Conservation (phyloP, 2,329 filamentous ascomycete species). For the Fusarium piperis region DNA sequence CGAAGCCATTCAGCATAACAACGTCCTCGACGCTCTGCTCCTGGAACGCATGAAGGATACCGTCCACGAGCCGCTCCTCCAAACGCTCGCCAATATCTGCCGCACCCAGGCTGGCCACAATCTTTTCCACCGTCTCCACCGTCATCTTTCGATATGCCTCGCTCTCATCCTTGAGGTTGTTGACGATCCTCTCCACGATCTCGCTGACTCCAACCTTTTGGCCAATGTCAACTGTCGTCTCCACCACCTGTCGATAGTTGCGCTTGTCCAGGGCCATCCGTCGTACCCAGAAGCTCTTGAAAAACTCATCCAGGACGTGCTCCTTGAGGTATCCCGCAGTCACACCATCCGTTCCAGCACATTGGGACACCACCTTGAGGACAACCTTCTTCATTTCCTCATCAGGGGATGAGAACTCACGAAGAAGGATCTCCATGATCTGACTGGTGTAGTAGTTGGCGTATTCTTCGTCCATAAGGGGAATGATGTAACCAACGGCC, state of each 20-base stretch:
- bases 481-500: conserved; percentile 97
- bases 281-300: conserved; percentile 98
- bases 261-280: conserved; percentile 97
- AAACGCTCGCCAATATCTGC: conserved; percentile 93
- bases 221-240: conserved; percentile 95
- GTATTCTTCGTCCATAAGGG: conserved; percentile 99
- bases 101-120: conserved; percentile 90
- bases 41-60: conserved; percentile 95
- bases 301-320: conserved; percentile 93
- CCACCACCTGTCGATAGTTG: conserved; percentile 97
- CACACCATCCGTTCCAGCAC: conserved; percentile 92
- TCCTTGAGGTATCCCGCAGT: conserved; percentile 96
- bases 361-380: conserved; percentile 95
- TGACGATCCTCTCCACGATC: conserved; percentile 92
- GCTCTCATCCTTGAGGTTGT: conserved; percentile 97
- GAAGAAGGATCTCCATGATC: conserved; percentile 97
- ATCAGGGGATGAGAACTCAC: conserved; percentile 95
- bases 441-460: conserved; percentile 99
- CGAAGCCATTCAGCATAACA: conserved; percentile 96
- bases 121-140: conserved; percentile 96
- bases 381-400: conserved; percentile 99
- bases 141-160: conserved; percentile 99
- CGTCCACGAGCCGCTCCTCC: conserved; percentile 93
- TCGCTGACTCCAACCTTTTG: conserved; percentile 98
- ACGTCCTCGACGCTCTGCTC: conserved; percentile 97